These are phyloP conservation scores for Candida albicans DNA, from an alignment of 1,139 yeast species.

Conservation along the genomic window DNA sequence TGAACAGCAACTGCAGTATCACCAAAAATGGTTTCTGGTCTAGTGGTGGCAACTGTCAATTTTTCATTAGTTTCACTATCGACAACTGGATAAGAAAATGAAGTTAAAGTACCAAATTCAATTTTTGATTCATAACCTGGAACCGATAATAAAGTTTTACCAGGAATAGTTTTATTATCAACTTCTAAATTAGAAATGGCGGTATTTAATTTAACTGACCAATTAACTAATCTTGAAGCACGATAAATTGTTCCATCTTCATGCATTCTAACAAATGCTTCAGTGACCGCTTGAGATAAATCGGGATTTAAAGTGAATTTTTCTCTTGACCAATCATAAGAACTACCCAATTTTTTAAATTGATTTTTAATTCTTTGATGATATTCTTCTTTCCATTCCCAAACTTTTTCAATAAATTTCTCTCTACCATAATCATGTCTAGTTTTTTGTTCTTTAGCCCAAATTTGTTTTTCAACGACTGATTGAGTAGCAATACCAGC, in stretches of 20 bases:
- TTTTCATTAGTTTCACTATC: constrained; percentile 71
- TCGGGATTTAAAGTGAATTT: constrained; percentile 88
- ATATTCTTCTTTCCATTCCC: constrained; percentile 99
- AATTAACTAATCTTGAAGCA: constrained; percentile 89
- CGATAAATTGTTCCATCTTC: constrained; percentile 96
- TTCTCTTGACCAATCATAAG: constrained; percentile 94
- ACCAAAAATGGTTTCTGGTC: constrained; percentile 98
- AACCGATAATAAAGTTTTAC: constrained; percentile 75
- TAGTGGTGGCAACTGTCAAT: constrained; percentile 91
- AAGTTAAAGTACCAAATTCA: constrained; percentile 94
- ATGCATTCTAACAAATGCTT: constrained; percentile 87
- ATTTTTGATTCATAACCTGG: constrained; percentile 90
- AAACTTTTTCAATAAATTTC: constrained; percentile 79
- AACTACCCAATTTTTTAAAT: constrained; percentile 87
- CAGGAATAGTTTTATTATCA: constrained; percentile 84
- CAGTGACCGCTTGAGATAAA: constrained; percentile 77
- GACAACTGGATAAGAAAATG: constrained; percentile 88
- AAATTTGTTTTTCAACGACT: constrained; percentile 93
- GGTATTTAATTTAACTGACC: constrained; percentile 94
- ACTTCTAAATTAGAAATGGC: constrained; percentile 96
- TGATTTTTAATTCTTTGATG: constrained; percentile 83
- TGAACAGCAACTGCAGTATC: constrained; percentile 98
- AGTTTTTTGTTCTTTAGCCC: constrained; percentile 85
- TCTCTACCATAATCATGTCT: constrained; percentile 97
- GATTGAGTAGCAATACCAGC: constrained; percentile 99